phyloP scores from a whole-genome alignment of 495 filamentous ascomycete genomes.

The Aspergillus bridgeri region DNA sequence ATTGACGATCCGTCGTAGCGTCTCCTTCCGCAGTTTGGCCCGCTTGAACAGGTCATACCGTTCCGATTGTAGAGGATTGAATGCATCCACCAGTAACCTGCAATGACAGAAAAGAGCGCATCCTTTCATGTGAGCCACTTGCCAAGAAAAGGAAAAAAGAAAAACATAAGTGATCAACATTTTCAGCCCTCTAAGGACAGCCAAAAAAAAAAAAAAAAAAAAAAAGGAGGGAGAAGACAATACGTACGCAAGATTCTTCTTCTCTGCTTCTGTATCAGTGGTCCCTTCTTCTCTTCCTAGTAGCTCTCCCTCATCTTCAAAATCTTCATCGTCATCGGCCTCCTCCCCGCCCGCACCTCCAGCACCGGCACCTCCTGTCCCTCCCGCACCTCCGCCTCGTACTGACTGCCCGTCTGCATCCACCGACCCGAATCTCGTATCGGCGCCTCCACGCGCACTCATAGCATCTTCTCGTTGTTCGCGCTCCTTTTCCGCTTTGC shows the following conservation, averaged over 20 bases:
- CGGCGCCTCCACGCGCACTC: constrained; percentile 46
- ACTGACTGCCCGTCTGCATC: constrained; percentile 40
- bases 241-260: constrained; percentile 63
- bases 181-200: constrained; percentile 1
- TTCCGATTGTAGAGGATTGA: constrained; percentile 63
- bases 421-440: constrained; percentile 26
- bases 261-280: constrained; percentile 64
- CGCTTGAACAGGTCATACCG: constrained; percentile 73
- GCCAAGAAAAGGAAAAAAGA: background rate
- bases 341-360: constrained; percentile 44
- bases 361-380: constrained; percentile 33
- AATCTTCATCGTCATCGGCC: constrained; percentile 64
- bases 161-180: background rate
- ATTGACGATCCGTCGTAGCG: constrained; percentile 70
- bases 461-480: constrained; percentile 47
- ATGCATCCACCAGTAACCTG: constrained; percentile 65
- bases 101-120: constrained; percentile 3
- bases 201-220: background rate
- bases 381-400: constrained; percentile 30
- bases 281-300: constrained; percentile 58
- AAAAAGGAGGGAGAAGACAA: constrained; percentile 4
- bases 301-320: constrained; percentile 60
- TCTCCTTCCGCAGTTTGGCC: constrained; percentile 62
- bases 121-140: background rate
- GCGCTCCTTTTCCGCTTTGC: constrained; percentile 52